Evolutionary conservation across 306 rosid genomes (phyloP).

Genomic region (Glycine latifolia): DNA sequence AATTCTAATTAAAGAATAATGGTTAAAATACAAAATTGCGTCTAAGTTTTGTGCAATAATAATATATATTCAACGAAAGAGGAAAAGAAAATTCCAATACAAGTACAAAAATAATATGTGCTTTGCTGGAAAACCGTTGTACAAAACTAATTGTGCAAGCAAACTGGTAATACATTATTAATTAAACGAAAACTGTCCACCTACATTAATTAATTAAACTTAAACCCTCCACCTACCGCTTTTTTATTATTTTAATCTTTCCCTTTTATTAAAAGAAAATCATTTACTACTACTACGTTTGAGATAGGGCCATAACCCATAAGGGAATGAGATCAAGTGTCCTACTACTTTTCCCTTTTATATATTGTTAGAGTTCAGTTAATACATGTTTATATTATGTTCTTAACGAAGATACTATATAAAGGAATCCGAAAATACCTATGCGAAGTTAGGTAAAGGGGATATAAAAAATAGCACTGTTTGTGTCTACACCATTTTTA

Average conservation of each 20-base stretch:
- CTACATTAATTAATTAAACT: background rate
- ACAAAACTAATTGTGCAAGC: conserved; percentile 11
- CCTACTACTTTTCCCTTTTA: background rate
- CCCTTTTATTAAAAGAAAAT: background rate
- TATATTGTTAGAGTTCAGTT: background rate
- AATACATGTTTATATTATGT: background rate
- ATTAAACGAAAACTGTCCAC: background rate
- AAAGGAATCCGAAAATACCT: background rate
- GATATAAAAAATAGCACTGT: background rate
- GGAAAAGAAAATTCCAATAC: background rate
- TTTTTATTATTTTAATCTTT: background rate
- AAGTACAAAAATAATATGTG: conserved; percentile 3
- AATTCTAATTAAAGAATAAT: too few relatives aligned
- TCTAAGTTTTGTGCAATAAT: background rate
- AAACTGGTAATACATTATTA: background rate
- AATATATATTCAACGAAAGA: background rate
- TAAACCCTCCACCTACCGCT: conserved; percentile 19
- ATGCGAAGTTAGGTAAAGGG: conserved; percentile 10
- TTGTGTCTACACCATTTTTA: background rate
- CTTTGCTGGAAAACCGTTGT: conserved; percentile 15
- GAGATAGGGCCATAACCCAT: background rate
- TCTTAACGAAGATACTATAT: conserved; percentile 1
- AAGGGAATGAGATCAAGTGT: background rate
- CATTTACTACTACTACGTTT: background rate
- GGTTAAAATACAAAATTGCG: background rate